Conservation (phyloP, 2,329 filamentous ascomycete species). For the Cladophialophora chaetospira region DNA sequence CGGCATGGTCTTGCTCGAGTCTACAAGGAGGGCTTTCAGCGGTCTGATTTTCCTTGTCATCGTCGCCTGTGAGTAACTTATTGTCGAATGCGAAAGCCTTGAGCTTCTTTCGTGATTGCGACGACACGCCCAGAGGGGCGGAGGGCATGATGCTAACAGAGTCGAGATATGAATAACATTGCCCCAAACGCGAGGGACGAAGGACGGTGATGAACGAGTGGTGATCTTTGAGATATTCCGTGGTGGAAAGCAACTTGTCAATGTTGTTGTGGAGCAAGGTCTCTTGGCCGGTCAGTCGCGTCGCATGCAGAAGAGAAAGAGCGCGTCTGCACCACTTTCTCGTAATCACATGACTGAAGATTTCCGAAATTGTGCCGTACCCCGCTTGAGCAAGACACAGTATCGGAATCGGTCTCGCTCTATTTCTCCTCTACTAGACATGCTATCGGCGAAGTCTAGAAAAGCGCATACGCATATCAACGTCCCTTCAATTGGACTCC, state of each 20-base stretch:
- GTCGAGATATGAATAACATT: conserved; percentile 3
- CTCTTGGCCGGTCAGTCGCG: conserved; percentile 5
- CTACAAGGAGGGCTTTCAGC: not conserved
- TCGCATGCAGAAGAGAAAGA: not conserved
- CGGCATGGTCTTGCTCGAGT: not conserved
- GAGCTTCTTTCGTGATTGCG: conserved; percentile 28
- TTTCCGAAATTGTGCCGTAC: too few species aligned
- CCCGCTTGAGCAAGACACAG: too few species aligned
- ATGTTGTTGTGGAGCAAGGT: conserved; percentile 9
- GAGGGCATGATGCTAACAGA: conserved; percentile 19
- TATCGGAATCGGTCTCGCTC: too few species aligned
- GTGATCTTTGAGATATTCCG: not conserved
- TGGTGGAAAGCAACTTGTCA: not conserved
- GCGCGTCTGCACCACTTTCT: not conserved
- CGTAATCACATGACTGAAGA: too few species aligned
- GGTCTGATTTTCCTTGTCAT: conserved; percentile 26
- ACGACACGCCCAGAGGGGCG: conserved; percentile 22
- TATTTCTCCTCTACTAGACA: too few species aligned
- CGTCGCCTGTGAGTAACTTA: conserved; percentile 7
- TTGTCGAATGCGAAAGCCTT: conserved; percentile 23
- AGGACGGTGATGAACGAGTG: not conserved
- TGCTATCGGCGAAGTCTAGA: too few species aligned
- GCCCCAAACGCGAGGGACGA: not conserved
- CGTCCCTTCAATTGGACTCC: too few species aligned
- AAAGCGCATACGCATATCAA: too few species aligned